Base-by-base conservation (phyloP, 176 grass and related monocot genomes). In the Otatea glauca region DNA sequence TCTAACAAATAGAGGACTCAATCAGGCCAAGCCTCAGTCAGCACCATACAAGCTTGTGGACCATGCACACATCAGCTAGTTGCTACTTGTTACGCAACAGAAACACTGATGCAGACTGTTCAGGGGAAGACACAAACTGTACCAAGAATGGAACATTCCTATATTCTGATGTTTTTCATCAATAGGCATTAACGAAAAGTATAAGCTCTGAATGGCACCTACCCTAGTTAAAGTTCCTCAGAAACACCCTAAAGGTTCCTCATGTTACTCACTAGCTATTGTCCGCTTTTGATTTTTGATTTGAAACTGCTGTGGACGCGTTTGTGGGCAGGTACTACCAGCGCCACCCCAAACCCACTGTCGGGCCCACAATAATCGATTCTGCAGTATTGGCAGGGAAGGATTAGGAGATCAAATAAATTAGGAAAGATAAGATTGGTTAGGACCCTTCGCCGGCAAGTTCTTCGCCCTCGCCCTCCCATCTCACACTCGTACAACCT, bases 221-320 rank as follows among this genome's bases (percentile, higher is more conserved):
- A 51, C 84, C 64, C 76, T 89, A 82, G 84, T 61, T 85, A 88
- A 84, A 79, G 74, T 85, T 83, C 50, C 81, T 78, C 66, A 56
- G 45, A 71, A 81, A 51, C 25, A 50, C n/a, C 77, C 44, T 45
- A 47, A 73, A 58, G 24, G 51, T 83, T 78, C 66, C 59, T 76
- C 75, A 24, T 47, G 32, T 44, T 45, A 48, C 53, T 75, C 64
- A 18, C 12, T 75, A 71, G 24, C 12, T 69, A 82, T 39, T 49
- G 27, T 38, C 27, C 12, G n/a, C 18, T 53, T 87, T 63, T 51
- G 32, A 66, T 74, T 37, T 35, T 51, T 7, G 15, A 75, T 17
- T 6, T 18, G 35, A 37, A 37, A 37, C 35, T 37, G 4, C 2
- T 3, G 35, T 37, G 35, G 35, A 37, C 35, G 35, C 35, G 35